Percentiles rank a stretch among this genome's conserved stretches.
Conservation (phyloP, 345 rosid genomes). For the Arabidopsis suecica region DNA sequence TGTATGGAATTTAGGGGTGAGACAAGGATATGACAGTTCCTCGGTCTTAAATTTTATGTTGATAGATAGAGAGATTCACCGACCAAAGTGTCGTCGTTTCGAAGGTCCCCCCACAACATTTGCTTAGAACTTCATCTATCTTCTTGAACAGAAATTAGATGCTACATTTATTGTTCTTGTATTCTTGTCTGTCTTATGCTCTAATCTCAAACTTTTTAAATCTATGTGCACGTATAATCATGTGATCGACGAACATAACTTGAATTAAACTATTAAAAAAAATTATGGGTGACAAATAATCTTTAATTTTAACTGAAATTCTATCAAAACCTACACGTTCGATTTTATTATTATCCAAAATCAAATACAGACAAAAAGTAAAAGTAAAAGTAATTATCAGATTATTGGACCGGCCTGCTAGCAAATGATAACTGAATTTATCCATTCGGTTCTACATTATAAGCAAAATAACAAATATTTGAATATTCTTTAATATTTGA, state of each 20-base stretch:
- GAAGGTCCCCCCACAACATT: conserved; percentile 40
- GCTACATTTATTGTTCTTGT: conserved; percentile 34
- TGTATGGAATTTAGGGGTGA: conserved; percentile 12
- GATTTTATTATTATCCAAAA: neutral
- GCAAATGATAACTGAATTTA: too few relatives aligned
- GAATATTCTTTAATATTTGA: too few relatives aligned
- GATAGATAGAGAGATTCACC: conserved; percentile 35
- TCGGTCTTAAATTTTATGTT: conserved; percentile 19
- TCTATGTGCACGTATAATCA: too few relatives aligned
- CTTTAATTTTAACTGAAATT: neutral
- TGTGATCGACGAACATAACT: neutral
- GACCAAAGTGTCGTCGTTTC: conserved; percentile 43
- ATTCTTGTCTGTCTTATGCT: conserved; percentile 32
- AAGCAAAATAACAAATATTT: too few relatives aligned
- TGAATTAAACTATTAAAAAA: neutral
- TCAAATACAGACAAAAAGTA: neutral
- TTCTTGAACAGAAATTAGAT: conserved; percentile 21
- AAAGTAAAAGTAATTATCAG: too few relatives aligned
- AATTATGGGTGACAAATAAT: neutral
- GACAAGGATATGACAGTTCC: conserved; percentile 39
- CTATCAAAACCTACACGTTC: neutral
- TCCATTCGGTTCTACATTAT: too few relatives aligned
- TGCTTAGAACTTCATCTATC: conserved; percentile 42
- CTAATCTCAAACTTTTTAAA: neutral
- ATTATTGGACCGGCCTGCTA: too few relatives aligned